Percentiles rank a stretch among this genome's conserved stretches.
These are phyloP conservation scores for Lodderomyces theae DNA, from an alignment of 1,139 yeast species.

Conservation along the genomic window DNA sequence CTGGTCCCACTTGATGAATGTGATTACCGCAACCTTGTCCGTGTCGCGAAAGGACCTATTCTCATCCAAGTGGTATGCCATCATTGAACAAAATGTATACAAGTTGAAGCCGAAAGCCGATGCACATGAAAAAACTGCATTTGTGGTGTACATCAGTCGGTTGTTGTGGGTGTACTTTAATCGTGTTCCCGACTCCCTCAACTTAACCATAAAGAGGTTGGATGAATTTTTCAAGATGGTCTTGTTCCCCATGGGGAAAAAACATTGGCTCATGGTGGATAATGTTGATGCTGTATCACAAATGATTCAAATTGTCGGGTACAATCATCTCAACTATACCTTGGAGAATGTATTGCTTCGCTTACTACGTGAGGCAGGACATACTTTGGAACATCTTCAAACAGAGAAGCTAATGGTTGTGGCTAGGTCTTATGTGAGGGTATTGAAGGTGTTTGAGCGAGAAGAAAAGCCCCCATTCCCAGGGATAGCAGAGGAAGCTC, in stretches of 20 bases:
- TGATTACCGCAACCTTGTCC: slow-evolving; percentile 71
- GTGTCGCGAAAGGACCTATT: slow-evolving; percentile 82
- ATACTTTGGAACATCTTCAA: slow-evolving; percentile 58
- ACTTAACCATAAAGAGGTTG: slow-evolving; percentile 67
- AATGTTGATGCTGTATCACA: slow-evolving; percentile 65
- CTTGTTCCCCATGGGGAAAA: slow-evolving; percentile 56
- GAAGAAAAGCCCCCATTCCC: slow-evolving; percentile 75
- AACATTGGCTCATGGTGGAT: slow-evolving; percentile 70
- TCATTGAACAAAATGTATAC: slow-evolving; percentile 52
- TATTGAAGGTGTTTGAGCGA: slow-evolving; percentile 58
- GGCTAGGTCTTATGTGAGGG: slow-evolving; percentile 65
- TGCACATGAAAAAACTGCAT: slow-evolving; percentile 58
- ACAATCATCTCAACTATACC: slow-evolving; percentile 72
- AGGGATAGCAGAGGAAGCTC: slow-evolving; percentile 27
- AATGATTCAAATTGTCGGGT: slow-evolving; percentile 72
- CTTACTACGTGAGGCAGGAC: slow-evolving; percentile 51
- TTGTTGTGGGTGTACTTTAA: slow-evolving; percentile 87
- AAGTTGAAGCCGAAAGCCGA: slow-evolving; percentile 40
- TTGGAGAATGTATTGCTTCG: slow-evolving; percentile 75
- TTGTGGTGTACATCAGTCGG: slow-evolving; percentile 66
- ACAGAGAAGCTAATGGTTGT: slow-evolving; percentile 74
- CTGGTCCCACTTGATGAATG: slow-evolving; percentile 72
- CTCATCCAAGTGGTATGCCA: slow-evolving; percentile 66
- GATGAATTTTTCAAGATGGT: slow-evolving; percentile 53
- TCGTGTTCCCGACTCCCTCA: slow-evolving; percentile 83